Base-by-base conservation (phyloP, 371 early-diverging fungal genomes). In the Lichtheimia corymbifera region DNA sequence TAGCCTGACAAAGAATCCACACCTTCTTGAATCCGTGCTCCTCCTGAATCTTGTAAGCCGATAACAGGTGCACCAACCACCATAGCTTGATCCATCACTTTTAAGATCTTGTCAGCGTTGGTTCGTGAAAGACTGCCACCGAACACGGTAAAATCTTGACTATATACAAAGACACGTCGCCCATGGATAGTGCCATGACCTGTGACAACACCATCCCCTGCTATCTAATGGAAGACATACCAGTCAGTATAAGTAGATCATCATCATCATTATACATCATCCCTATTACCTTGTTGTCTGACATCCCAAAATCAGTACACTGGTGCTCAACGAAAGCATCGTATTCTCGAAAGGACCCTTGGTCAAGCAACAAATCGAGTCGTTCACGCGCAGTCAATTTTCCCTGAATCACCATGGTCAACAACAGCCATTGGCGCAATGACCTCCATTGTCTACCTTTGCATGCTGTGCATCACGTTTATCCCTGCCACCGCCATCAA, bases 1-100 rank as follows among this genome's bases (percentile, higher is more conserved):
- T 97, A 97, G 3, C 98, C 98, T 15, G 93, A 96, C 49, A 98
- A 76, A 15, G 96, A 95, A 69, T 95, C 96, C 5, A 98, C 97
- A 62, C 98, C 98, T 73, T 98, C 98, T 72, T 98, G 97, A 62
- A 98, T 98, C 66, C 98, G 87, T 30, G 98, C 98, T 69, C 98
- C 98, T 53, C 98, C 98, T 57, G 96, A 96, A 77, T 98, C 98
- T 67, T 98, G 94, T 40, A 98, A 69, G 2, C 97, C 98, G 58
- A 98, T 91, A 12, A 98, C 90, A 14, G 98, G 98, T 14, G 95
- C 97, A 51, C 97, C 96, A 14, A 93, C 96, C 49, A 88, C 71
- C 77, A 97, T 78, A 15, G 98, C 98, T 70, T 93, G 91, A 73
- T 97, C 96, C 95, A 97, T 95, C 69, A 97, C 80, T 74, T 96